Conservation (phyloP, 305 asterid species). For the Solanum chacoense region DNA sequence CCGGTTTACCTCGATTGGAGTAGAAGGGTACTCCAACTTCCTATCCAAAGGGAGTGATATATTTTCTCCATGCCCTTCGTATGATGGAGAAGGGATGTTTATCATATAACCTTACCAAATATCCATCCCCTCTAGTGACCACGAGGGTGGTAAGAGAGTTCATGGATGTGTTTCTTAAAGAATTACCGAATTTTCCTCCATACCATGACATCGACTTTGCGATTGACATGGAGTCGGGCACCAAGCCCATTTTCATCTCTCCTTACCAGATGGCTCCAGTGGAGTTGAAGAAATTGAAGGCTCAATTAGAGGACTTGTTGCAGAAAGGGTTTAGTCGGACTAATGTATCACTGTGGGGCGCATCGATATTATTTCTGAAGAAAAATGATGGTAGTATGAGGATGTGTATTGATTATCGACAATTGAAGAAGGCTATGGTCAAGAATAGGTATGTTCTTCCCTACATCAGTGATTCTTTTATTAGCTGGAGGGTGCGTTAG, state of each 20-base stretch:
- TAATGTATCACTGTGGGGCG: not conserved
- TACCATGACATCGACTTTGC: not conserved
- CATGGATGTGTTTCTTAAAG: not conserved
- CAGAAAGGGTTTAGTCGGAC: not conserved
- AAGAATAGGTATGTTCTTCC: not conserved
- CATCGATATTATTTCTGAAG: no score
- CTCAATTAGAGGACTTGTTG: not conserved
- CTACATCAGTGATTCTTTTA: no score
- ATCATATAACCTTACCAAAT: not conserved
- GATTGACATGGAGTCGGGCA: not conserved
- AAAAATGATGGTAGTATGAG: not conserved
- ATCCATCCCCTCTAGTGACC: not conserved
- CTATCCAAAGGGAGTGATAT: not conserved
- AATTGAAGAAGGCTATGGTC: no score
- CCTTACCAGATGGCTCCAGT: not conserved
- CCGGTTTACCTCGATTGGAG: not conserved
- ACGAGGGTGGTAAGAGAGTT: not conserved
- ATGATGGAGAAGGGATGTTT: no score
- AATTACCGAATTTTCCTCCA: not conserved
- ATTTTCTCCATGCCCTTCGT: not conserved
- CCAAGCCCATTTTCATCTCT: not conserved
- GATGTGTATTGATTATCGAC: not conserved
- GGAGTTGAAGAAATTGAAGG: not conserved
- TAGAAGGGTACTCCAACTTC: not conserved
- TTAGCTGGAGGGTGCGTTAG: not conserved